phyloP scores from a whole-genome alignment of 225 moss, liverwort and hornwort species.

The Thuidium tamariscinum region DNA sequence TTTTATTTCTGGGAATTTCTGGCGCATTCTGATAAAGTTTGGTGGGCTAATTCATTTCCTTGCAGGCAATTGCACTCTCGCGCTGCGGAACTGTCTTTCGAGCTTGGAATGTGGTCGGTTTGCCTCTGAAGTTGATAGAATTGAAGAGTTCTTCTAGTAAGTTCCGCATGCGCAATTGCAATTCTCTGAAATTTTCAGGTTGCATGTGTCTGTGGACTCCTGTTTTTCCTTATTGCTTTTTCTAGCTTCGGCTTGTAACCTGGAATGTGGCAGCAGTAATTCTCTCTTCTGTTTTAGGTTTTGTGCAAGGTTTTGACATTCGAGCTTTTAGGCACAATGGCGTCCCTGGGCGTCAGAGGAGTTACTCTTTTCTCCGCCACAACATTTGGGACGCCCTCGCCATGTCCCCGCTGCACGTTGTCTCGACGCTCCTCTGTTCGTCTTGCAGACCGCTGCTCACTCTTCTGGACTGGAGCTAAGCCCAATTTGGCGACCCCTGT shows the following conservation, averaged over 20 bases:
- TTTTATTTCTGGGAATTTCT: no score
- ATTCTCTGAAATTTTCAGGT: background rate
- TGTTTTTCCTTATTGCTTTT: background rate
- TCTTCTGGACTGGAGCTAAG: background rate
- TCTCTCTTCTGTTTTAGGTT: background rate
- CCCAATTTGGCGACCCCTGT: background rate
- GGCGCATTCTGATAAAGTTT: background rate
- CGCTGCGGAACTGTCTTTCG: background rate
- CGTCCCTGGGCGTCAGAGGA: constrained; percentile 15
- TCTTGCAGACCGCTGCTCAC: background rate
- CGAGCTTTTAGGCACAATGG: constrained; percentile 1
- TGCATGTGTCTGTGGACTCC: background rate
- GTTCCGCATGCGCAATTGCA: background rate
- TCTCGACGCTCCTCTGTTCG: background rate
- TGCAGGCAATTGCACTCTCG: background rate
- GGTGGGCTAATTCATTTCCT: background rate
- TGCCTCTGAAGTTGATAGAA: background rate
- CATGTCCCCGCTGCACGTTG: background rate
- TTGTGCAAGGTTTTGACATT: background rate
- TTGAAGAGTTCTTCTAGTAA: background rate
- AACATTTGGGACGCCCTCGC: background rate
- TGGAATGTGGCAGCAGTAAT: background rate
- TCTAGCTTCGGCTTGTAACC: background rate
- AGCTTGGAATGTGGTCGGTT: background rate
- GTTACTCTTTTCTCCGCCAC: background rate